Conservation (phyloP, 768 basidiomycete species). For the Sporobolomyces pararoseus region DNA sequence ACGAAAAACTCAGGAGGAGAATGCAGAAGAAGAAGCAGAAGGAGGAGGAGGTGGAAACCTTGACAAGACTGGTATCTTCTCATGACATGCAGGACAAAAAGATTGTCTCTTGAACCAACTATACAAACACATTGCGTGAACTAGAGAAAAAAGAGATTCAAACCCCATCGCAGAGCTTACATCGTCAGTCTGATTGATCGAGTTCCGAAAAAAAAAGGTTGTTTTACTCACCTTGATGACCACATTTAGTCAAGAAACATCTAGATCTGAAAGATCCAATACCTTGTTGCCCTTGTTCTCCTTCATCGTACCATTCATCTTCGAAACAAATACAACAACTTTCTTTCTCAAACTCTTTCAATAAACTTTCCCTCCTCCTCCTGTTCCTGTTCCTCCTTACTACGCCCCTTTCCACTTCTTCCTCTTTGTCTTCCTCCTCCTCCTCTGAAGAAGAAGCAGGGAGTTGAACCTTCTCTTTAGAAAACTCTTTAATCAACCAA, state of each 20-base stretch:
- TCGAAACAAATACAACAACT: slow-evolving; percentile 9
- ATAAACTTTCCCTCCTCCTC: no score
- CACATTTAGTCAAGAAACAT: background rate
- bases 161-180: no score
- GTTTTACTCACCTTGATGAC: slow-evolving; percentile 2
- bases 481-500: background rate
- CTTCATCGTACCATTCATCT: slow-evolving; percentile 4
- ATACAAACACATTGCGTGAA: background rate
- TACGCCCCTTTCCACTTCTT: no score
- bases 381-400: no score
- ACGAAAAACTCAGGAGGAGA: no score
- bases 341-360: background rate
- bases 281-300: no score
- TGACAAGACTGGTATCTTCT: background rate
- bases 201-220: background rate
- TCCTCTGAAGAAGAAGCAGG: background rate
- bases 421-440: background rate
- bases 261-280: slow-evolving; percentile 2
- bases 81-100: slow-evolving; percentile 6
- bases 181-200: no score
- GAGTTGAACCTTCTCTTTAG: background rate
- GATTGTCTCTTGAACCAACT: slow-evolving; percentile 6
- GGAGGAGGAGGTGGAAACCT: background rate
- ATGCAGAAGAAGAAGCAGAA: no score
- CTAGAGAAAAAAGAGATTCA: no score